phyloP scores from a whole-genome alignment of 371 early-diverging fungal species.

The Mucor velutinosus region DNA sequence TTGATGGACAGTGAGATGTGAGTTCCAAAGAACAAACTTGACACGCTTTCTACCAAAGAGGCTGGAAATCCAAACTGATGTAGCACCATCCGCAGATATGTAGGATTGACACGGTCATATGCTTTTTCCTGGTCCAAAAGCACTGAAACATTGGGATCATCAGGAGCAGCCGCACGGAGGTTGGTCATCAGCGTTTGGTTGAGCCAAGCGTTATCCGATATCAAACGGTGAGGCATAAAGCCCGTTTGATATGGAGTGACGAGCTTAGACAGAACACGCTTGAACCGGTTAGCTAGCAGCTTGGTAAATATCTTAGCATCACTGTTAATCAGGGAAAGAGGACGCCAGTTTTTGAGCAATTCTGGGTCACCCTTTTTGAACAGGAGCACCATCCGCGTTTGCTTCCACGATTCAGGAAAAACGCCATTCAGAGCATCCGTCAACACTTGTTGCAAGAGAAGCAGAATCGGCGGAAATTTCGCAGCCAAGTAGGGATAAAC shows the following conservation, averaged over 20 bases:
- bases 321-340: conserved; percentile 28
- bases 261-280: background rate
- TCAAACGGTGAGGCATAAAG: conserved; percentile 10
- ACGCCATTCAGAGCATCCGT: conserved; percentile 12
- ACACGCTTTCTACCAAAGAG: background rate
- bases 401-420: conserved; percentile 16
- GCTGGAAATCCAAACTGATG: conserved; percentile 3
- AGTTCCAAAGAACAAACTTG: too few relatives aligned
- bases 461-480: background rate
- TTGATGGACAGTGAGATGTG: too few relatives aligned
- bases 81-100: background rate
- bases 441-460: conserved; percentile 15
- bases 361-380: too few relatives aligned
- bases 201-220: conserved; percentile 28
- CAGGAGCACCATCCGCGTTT: conserved; percentile 28
- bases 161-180: too few relatives aligned
- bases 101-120: too few relatives aligned
- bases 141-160: too few relatives aligned
- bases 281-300: conserved; percentile 17
- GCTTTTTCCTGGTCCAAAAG: too few relatives aligned
- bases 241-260: conserved; percentile 19
- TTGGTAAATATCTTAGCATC: conserved; percentile 32
- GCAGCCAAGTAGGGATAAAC: conserved; percentile 12
- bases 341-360: conserved; percentile 29
- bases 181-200: too few relatives aligned